Conservation (phyloP, 305 asterid genomes). For the Stenogyne calaminthoides region DNA sequence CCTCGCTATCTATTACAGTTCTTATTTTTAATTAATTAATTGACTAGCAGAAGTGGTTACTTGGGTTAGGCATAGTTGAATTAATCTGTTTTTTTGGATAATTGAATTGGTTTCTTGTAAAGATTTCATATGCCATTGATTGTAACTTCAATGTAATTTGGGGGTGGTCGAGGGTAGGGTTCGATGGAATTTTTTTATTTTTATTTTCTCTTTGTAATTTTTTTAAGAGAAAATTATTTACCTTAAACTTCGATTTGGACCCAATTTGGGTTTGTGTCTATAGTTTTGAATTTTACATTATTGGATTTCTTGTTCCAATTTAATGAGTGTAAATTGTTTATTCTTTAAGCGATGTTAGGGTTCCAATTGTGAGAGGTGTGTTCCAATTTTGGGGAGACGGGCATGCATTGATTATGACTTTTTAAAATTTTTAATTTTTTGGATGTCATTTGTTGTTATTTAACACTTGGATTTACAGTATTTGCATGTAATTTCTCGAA, state of each 20-base stretch:
- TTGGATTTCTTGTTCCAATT: conserved; percentile 26
- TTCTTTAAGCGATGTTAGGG: conserved; percentile 25
- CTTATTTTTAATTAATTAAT: not conserved
- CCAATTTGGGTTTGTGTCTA: conserved; percentile 24
- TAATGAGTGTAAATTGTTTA: conserved; percentile 16
- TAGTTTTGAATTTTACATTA: conserved; percentile 16
- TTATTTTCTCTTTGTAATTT: not conserved
- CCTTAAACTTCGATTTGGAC: conserved; percentile 22
- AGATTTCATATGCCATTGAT: conserved; percentile 33
- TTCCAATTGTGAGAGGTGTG: conserved; percentile 26
- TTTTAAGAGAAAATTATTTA: not conserved
- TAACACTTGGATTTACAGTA: conserved; percentile 12
- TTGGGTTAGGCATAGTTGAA: conserved; percentile 27
- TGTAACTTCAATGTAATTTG: conserved; percentile 28
- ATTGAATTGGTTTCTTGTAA: conserved; percentile 26
- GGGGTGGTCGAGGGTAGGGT: conserved; percentile 10
- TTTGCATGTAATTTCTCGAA: conserved; percentile 35
- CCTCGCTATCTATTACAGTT: conserved; percentile 42
- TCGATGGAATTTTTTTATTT: not conserved
- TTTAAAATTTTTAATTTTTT: too few species aligned
- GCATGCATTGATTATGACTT: conserved; percentile 27
- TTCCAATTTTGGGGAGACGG: conserved; percentile 26
- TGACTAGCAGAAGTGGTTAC: conserved; percentile 11
- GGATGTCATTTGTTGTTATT: not conserved
- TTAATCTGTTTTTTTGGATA: conserved; percentile 10